phyloP scores from a whole-genome alignment of 768 basidiomycete species.

The Kwoniella dejecticola region DNA sequence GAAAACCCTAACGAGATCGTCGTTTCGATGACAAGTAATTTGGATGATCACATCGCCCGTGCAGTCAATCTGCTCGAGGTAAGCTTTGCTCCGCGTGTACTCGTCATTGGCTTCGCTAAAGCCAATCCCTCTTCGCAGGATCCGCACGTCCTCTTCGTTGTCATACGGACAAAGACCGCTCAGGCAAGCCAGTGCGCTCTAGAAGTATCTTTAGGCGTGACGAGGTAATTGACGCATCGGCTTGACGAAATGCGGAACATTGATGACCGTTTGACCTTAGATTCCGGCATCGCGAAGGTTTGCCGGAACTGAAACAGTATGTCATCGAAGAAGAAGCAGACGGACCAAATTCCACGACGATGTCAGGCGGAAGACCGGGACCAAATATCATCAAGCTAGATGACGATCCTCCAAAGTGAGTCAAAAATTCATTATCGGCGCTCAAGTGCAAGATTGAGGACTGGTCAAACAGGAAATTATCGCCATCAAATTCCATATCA shows the following conservation, averaged over 20 bases:
- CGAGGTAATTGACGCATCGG: conserved; percentile 30
- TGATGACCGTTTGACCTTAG: conserved; percentile 20
- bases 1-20: conserved; percentile 52
- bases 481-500: neutral
- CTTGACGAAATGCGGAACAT: neutral
- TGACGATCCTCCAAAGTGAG: conserved; percentile 32
- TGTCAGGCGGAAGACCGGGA: conserved; percentile 16
- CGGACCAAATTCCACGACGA: neutral
- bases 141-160: conserved; percentile 47
- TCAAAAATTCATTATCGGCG: neutral
- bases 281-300: conserved; percentile 49
- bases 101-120: neutral
- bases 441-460: neutral
- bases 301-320: conserved; percentile 52
- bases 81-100: conserved; percentile 6
- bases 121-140: conserved; percentile 29
- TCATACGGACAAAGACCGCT: conserved; percentile 41
- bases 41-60: conserved; percentile 41
- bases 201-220: conserved; percentile 49
- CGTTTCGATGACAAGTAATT: conserved; percentile 34
- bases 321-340: conserved; percentile 45
- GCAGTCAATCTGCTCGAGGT: conserved; percentile 44
- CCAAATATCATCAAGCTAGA: conserved; percentile 52
- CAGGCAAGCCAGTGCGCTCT: conserved; percentile 44
- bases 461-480: neutral